Percentiles rank a stretch among this genome's conserved stretches.
These are phyloP conservation scores for Neurospora sp. DNA, from an alignment of 2,329 filamentous ascomycete species.

Conservation along the genomic window DNA sequence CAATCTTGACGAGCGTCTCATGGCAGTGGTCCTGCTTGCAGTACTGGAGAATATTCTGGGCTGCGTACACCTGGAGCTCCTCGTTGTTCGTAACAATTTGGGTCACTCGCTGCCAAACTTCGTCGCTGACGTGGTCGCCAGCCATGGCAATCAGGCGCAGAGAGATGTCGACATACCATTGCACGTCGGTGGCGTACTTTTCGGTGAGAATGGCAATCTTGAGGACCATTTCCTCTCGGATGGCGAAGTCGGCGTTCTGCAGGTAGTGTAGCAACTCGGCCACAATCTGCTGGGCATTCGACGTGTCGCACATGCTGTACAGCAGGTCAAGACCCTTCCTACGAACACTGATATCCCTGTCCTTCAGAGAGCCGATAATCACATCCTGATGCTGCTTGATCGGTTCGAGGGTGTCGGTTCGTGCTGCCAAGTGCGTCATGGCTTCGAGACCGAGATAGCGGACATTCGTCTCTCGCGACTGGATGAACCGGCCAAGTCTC, in stretches of 20 bases:
- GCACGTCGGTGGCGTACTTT: conserved; percentile 95
- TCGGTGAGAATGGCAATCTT: conserved; percentile 98
- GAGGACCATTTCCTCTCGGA: conserved; percentile 97
- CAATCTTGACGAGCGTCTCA: conserved; percentile 96
- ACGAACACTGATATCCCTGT: conserved; percentile 93
- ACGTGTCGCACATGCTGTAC: conserved; percentile 98
- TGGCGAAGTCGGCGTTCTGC: conserved; percentile 93
- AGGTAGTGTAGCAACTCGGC: conserved; percentile 89
- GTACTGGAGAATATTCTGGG: conserved; percentile 86
- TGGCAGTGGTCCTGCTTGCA: conserved; percentile 90
- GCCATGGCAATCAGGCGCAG: conserved; percentile 90
- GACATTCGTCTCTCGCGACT: conserved; percentile 94
- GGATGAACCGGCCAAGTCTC: conserved; percentile 87
- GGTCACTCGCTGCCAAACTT: conserved; percentile 97
- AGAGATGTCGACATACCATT: conserved; percentile 99
- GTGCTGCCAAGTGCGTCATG: conserved; percentile 94
- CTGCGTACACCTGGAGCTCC: conserved; percentile 91
- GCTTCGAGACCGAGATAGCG: conserved; percentile 92
- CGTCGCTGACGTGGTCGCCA: conserved; percentile 95
- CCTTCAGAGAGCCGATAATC: conserved; percentile 86
- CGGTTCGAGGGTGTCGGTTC: conserved; percentile 86
- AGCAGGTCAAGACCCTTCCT: conserved; percentile 90
- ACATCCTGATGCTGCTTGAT: conserved; percentile 98
- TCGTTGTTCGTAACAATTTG: conserved; percentile 99
- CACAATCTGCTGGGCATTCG: conserved; percentile 90